A percentile compares a stretch with the other conserved stretches of the same genome.
Conservation (phyloP, 2,329 filamentous ascomycete genomes). For the Epichloe glyceriae region DNA sequence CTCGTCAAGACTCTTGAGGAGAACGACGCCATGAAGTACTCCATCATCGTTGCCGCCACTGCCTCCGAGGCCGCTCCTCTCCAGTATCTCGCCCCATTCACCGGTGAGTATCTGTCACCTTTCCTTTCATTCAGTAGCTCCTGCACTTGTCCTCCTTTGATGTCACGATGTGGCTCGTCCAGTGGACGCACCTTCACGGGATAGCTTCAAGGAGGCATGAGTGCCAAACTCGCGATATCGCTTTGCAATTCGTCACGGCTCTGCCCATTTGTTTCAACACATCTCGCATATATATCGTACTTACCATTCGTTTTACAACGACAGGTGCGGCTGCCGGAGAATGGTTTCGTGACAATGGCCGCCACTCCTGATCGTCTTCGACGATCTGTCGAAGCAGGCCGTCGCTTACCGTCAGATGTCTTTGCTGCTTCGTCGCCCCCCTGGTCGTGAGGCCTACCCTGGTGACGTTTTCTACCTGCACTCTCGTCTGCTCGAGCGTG, state of each 20-base stretch:
- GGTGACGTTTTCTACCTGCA: conserved; percentile 99
- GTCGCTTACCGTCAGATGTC: conserved; percentile 99
- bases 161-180: no score
- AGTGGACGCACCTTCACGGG: neutral
- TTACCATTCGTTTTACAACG: neutral
- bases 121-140: no score
- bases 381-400: conserved; percentile 96
- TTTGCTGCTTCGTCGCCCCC: conserved; percentile 90
- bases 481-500: conserved; percentile 98
- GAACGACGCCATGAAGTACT: conserved; percentile 99
- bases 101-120: conserved; percentile 33
- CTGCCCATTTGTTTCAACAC: neutral
- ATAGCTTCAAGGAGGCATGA: neutral
- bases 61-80: conserved; percentile 93
- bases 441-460: conserved; percentile 97
- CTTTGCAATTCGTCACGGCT: neutral
- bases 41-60: conserved; percentile 83
- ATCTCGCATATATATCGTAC: neutral
- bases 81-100: conserved; percentile 91
- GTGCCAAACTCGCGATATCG: neutral
- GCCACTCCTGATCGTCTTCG: conserved; percentile 86
- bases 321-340: conserved; percentile 42
- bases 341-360: conserved; percentile 71
- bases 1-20: conserved; percentile 99
- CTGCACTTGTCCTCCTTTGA: no score